Conservation (phyloP, 179 eudicot species). For the Heliamphora ciliata region DNA sequence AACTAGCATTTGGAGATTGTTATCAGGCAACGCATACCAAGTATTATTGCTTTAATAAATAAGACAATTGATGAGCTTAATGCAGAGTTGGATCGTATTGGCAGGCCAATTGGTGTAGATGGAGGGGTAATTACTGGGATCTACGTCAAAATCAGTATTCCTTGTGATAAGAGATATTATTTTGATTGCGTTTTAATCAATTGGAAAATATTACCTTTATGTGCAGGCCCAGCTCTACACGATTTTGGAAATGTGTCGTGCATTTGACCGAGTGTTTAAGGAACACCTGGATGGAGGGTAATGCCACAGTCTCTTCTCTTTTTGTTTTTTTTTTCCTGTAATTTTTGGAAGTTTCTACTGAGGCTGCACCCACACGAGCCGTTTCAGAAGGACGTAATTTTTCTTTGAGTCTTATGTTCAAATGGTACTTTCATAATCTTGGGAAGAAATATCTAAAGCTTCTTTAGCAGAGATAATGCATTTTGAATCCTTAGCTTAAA, state of each 20-base stretch:
- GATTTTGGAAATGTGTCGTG: constrained; percentile 95
- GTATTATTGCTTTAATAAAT: constrained; percentile 86
- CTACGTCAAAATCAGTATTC: background rate
- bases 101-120: constrained; percentile 84
- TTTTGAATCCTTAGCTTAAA: background rate
- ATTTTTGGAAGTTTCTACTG: constrained; percentile 7
- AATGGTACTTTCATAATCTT: constrained; percentile 1
- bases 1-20: constrained; percentile 88
- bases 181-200: background rate
- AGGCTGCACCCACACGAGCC: background rate
- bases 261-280: constrained; percentile 86
- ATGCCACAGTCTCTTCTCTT: constrained; percentile 9
- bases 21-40: constrained; percentile 87
- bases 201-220: constrained; percentile 6
- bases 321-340: background rate
- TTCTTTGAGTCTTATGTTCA: background rate
- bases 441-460: background rate
- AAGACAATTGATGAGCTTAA: constrained; percentile 92
- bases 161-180: background rate
- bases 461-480: background rate
- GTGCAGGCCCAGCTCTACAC: constrained; percentile 90
- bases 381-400: background rate
- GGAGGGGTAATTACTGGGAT: constrained; percentile 70
- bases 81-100: constrained; percentile 93
- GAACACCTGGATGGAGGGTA: constrained; percentile 99